A percentile compares a stretch with the other conserved stretches of the same genome.
Evolutionary conservation across 305 asterid species (phyloP).

Genomic region (Fraxinus latifolia): DNA sequence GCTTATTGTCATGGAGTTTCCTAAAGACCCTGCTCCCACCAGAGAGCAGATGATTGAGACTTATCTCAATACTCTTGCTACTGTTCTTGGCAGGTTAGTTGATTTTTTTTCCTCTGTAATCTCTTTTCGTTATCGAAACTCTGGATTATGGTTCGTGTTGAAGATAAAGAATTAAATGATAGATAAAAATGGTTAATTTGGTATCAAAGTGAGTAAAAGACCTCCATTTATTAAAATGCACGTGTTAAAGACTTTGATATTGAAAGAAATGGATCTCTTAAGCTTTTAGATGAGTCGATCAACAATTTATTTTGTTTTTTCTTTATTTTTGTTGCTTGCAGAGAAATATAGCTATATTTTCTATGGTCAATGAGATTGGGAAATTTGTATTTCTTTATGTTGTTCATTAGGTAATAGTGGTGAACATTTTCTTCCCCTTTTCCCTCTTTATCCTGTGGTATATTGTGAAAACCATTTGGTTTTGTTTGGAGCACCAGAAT

Average conservation of each 20-base stretch:
- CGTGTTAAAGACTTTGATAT: not conserved
- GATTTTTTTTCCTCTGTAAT: not conserved
- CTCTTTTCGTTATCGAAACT: not conserved
- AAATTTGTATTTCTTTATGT: not conserved
- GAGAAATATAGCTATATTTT: not conserved
- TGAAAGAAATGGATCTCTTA: not conserved
- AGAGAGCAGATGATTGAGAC: slow-evolving; percentile 98
- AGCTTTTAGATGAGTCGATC: not conserved
- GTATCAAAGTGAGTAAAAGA: not conserved
- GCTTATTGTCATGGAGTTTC: slow-evolving; percentile 97
- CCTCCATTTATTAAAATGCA: not conserved
- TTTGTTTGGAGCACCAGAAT: not conserved
- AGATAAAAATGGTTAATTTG: not conserved
- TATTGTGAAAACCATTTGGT: not conserved
- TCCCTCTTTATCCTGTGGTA: not conserved
- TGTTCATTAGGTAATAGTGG: not conserved
- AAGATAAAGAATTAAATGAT: not conserved
- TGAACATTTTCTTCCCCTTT: not conserved
- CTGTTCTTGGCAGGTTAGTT: slow-evolving; percentile 81
- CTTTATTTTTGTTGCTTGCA: not conserved
- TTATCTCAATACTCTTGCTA: slow-evolving; percentile 80
- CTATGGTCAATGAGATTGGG: not conserved
- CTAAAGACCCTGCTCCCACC: slow-evolving; percentile 94
- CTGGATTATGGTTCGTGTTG: not conserved
- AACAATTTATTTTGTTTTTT: not conserved